A percentile compares a stretch with the other conserved stretches of the same genome.
phyloP scores from a whole-genome alignment of 805 yeast genomes.

The Starmerella apis region DNA sequence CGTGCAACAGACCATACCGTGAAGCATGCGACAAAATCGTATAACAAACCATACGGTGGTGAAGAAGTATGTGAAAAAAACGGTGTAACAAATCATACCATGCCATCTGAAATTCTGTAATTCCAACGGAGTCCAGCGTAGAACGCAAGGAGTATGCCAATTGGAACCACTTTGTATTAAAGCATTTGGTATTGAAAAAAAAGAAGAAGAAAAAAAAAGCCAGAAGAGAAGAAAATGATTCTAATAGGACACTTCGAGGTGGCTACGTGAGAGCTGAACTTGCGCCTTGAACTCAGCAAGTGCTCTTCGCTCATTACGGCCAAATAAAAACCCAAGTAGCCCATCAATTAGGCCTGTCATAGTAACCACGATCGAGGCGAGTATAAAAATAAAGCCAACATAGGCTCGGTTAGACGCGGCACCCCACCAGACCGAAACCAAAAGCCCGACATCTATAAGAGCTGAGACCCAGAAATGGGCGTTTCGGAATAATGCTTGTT shows the following conservation, averaged over 20 bases:
- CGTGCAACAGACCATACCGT: too few species aligned
- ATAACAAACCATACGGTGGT: too few species aligned
- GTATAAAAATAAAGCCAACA: constrained; percentile 55
- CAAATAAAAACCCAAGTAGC: constrained; percentile 65
- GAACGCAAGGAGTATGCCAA: too few species aligned
- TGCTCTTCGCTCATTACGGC: constrained; percentile 69
- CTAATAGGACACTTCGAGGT: constrained; percentile 1
- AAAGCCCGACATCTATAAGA: constrained; percentile 41
- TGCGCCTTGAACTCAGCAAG: constrained; percentile 64
- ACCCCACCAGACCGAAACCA: constrained; percentile 51
- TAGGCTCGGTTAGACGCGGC: constrained; percentile 43
- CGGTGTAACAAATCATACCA: too few species aligned
- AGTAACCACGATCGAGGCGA: constrained; percentile 46
- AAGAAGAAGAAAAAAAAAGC: background rate
- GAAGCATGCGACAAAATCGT: too few species aligned
- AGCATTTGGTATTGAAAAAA: too few species aligned
- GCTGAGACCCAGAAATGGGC: constrained; percentile 53
- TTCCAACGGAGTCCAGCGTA: too few species aligned
- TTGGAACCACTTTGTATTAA: too few species aligned
- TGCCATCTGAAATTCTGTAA: too few species aligned
- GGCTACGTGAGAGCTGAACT: constrained; percentile 35
- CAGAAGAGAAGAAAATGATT: background rate
- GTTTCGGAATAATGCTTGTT: constrained; percentile 57
- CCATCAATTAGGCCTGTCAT: constrained; percentile 68
- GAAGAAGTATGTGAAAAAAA: too few species aligned